Conservation (phyloP, 2,329 filamentous ascomycete species). For the Beauveria sp. region DNA sequence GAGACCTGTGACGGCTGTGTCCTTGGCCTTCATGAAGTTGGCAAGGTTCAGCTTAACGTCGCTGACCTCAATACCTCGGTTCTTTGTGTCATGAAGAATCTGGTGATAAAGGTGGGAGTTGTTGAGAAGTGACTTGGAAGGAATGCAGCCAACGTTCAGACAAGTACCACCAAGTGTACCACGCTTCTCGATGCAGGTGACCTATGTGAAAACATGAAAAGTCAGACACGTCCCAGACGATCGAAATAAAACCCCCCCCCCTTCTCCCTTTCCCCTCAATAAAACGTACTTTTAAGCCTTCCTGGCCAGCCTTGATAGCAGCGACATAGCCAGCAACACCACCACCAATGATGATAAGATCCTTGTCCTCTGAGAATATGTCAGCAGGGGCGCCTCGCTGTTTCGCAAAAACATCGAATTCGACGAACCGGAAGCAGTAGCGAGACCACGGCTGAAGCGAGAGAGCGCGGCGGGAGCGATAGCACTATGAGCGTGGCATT, state of each 20-base stretch:
- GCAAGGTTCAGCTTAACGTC: conserved; percentile 93
- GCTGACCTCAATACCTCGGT: conserved; percentile 92
- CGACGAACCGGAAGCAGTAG: conserved; percentile 47
- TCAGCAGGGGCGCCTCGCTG: conserved; percentile 25
- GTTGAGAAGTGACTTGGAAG: conserved; percentile 98
- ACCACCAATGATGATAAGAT: conserved; percentile 94
- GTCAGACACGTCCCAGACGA: conserved; percentile 6
- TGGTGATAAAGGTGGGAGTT: conserved; percentile 98
- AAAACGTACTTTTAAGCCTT: conserved; percentile 75
- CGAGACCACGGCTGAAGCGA: conserved; percentile 51
- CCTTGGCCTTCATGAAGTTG: conserved; percentile 98
- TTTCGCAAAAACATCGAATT: neutral
- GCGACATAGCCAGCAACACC: conserved; percentile 98
- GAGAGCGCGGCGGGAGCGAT: conserved; percentile 36
- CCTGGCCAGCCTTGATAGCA: conserved; percentile 97
- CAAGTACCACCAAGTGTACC: conserved; percentile 92
- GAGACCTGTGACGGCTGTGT: conserved; percentile 76
- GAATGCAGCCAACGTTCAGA: conserved; percentile 98
- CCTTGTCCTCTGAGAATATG: conserved; percentile 69
- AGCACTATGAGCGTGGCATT: conserved; percentile 28
- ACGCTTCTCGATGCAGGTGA: conserved; percentile 97
- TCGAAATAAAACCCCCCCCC: too few species aligned
- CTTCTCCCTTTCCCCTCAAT: too few species aligned
- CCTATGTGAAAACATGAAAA: conserved; percentile 41
- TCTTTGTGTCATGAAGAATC: conserved; percentile 93